A percentile compares a stretch with the other conserved stretches of the same genome.
These are phyloP conservation scores for Pterocarpus santalinus DNA, from an alignment of 306 rosid species.

Conservation along the genomic window DNA sequence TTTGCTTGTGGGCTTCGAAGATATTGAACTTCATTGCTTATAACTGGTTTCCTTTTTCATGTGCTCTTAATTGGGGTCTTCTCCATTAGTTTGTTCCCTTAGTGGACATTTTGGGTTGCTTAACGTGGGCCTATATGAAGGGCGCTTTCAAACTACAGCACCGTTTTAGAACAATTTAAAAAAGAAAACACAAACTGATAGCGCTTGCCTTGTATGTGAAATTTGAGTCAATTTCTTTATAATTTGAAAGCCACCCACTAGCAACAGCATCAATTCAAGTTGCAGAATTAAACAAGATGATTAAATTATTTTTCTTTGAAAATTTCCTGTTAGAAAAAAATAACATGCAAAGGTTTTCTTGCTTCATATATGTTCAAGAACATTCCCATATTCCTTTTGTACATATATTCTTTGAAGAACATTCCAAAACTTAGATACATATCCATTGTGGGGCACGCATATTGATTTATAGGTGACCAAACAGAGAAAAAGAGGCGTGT, in stretches of 20 bases:
- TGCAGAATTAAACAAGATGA: background rate
- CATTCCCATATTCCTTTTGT: background rate
- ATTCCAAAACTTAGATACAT: background rate
- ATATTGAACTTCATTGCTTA: background rate
- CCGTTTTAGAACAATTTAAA: too few relatives aligned
- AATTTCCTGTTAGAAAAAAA: background rate
- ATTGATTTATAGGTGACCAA: conserved; percentile 7
- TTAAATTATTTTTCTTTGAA: background rate
- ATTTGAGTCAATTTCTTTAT: background rate
- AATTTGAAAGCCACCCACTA: background rate
- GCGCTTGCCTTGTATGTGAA: background rate
- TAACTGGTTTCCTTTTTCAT: background rate
- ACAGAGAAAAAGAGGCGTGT: conserved; percentile 21
- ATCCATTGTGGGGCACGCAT: background rate
- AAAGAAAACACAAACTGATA: too few relatives aligned
- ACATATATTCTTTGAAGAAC: background rate
- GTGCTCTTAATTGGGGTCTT: background rate
- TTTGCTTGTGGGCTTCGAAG: background rate
- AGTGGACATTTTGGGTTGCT: background rate
- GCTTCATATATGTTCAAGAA: conserved; percentile 2
- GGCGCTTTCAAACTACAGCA: too few relatives aligned
- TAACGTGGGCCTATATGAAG: background rate
- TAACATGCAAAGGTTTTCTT: background rate
- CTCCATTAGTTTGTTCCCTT: background rate
- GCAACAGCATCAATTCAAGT: background rate